A percentile compares a stretch with the other conserved stretches of the same genome.
Evolutionary conservation across 1,284 basidiomycete species (phyloP).

Genomic region (Trametes versicolor): DNA sequence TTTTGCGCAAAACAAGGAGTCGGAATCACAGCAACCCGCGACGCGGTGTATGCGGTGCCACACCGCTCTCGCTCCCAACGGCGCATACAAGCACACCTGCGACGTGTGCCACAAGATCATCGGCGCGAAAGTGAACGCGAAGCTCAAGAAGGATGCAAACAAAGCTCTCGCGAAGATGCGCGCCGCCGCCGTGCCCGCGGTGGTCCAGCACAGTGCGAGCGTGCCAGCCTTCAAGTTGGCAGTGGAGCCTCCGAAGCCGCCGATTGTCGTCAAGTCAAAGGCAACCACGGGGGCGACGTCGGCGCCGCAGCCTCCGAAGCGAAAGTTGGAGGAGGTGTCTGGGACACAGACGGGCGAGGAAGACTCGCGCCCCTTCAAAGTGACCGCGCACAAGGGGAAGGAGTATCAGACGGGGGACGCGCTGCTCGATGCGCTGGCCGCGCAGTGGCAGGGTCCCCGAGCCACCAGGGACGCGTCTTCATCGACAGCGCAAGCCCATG

Average conservation of each 20-base stretch:
- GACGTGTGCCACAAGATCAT: background rate
- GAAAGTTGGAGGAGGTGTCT: slow-evolving; percentile 8
- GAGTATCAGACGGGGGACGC: slow-evolving; percentile 23
- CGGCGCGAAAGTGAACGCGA: no score
- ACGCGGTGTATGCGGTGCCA: background rate
- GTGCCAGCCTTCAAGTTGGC: no score
- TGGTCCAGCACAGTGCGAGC: no score
- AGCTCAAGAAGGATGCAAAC: background rate
- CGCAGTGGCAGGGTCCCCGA: background rate
- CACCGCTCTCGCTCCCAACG: background rate
- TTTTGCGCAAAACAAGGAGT: no score
- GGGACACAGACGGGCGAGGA: background rate
- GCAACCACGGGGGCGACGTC: background rate
- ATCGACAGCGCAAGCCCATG: slow-evolving; percentile 10
- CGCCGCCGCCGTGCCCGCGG: no score
- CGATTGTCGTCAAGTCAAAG: background rate
- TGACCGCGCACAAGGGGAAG: background rate
- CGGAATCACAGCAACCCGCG: background rate
- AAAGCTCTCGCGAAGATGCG: background rate
- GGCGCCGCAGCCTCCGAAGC: slow-evolving; percentile 8
- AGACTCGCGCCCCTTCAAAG: background rate
- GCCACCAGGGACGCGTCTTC: background rate
- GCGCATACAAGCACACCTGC: background rate
- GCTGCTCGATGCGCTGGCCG: slow-evolving; percentile 20
- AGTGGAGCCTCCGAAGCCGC: no score